phyloP scores from a whole-genome alignment of 2,329 filamentous ascomycete species.

The Pseudophaeomoniella oleicola region DNA sequence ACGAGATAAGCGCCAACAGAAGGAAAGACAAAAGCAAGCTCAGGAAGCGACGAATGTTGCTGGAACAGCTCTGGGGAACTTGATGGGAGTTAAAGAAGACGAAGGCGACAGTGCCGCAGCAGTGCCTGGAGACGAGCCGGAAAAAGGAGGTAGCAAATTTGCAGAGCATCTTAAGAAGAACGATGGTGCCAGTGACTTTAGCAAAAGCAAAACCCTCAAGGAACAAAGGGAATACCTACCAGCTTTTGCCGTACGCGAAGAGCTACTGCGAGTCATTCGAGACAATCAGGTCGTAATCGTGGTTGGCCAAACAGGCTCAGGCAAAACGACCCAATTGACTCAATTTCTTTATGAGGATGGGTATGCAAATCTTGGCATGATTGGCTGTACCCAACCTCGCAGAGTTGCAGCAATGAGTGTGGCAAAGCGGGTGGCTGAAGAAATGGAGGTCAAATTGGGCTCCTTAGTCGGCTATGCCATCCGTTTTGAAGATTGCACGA shows the following conservation, averaged over 20 bases:
- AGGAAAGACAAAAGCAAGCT: conserved; percentile 84
- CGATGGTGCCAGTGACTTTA: conserved; percentile 70
- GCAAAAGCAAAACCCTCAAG: conserved; percentile 72
- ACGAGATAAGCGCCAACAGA: conserved; percentile 77
- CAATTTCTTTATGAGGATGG: conserved; percentile 91
- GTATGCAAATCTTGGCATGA: conserved; percentile 73
- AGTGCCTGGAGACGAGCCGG: conserved; percentile 55
- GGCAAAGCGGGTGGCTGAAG: conserved; percentile 91
- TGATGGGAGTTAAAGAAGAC: conserved; percentile 91
- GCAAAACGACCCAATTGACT: conserved; percentile 92
- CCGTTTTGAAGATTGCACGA: conserved; percentile 95
- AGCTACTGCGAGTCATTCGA: conserved; percentile 76
- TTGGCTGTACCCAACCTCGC: conserved; percentile 92
- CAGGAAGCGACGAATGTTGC: conserved; percentile 89
- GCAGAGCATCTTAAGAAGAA: conserved; percentile 78
- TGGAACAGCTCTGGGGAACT: conserved; percentile 80
- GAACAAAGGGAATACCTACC: conserved; percentile 90
- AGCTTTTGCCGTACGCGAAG: conserved; percentile 90
- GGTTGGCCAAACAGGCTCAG: conserved; percentile 91
- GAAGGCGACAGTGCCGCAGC: conserved; percentile 75
- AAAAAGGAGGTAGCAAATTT: conserved; percentile 60
- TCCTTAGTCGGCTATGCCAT: conserved; percentile 89
- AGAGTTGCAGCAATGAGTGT: conserved; percentile 97
- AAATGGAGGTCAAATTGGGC: conserved; percentile 90
- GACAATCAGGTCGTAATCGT: conserved; percentile 97